A percentile compares a stretch with the other conserved stretches of the same genome.
Evolutionary conservation across 2,329 filamentous ascomycete genomes (phyloP).

Genomic region (Trematosphaeria pertusa): DNA sequence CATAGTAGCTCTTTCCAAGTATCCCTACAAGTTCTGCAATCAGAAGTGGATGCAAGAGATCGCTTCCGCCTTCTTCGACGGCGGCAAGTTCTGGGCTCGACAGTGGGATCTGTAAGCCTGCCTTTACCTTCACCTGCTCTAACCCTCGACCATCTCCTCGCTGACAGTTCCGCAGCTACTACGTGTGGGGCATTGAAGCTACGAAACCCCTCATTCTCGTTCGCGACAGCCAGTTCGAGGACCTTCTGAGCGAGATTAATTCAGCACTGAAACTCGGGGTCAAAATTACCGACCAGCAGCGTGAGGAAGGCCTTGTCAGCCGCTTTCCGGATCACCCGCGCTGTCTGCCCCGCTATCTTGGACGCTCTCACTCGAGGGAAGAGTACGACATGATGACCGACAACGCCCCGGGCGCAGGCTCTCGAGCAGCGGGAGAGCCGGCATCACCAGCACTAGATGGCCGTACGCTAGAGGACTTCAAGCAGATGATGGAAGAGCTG

Average conservation of each 20-base stretch:
- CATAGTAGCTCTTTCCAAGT: constrained; percentile 60
- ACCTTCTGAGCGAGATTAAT: constrained; percentile 72
- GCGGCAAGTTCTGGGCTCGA: constrained; percentile 63
- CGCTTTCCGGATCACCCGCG: constrained; percentile 67
- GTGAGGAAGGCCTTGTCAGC: constrained; percentile 64
- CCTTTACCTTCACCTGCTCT: neutral
- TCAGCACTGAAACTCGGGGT: constrained; percentile 59
- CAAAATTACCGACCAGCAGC: constrained; percentile 62
- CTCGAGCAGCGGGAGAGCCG: constrained; percentile 25
- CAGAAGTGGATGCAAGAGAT: constrained; percentile 55
- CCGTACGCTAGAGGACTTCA: constrained; percentile 57
- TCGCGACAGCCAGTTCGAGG: constrained; percentile 68
- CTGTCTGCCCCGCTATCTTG: constrained; percentile 72
- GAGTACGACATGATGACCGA: constrained; percentile 50
- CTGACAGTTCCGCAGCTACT: constrained; percentile 62
- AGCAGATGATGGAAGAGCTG: constrained; percentile 61
- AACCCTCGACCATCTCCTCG: neutral
- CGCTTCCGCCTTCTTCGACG: constrained; percentile 63
- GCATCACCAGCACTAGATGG: constrained; percentile 37
- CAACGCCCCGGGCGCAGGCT: constrained; percentile 22
- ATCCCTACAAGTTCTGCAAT: constrained; percentile 66
- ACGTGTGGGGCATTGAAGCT: constrained; percentile 60
- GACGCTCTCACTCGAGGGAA: constrained; percentile 59
- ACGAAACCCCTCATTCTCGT: constrained; percentile 70
- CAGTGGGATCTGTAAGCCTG: constrained; percentile 78